phyloP scores from a whole-genome alignment of 371 early-diverging fungal species.

The Lichtheimia ramosa region DNA sequence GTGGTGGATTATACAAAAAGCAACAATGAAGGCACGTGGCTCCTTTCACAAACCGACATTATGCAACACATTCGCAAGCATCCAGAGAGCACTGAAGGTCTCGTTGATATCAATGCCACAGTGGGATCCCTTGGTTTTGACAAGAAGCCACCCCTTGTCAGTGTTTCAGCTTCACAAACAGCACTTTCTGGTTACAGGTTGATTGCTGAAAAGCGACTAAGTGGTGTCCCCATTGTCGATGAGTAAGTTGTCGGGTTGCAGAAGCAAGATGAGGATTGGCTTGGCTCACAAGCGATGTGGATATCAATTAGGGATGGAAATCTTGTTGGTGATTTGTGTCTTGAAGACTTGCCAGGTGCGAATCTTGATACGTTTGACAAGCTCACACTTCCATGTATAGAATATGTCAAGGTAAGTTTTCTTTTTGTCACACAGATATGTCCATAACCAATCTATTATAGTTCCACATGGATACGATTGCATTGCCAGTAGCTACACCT shows the following conservation, averaged over 20 bases:
- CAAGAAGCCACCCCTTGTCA: slow-evolving; percentile 25
- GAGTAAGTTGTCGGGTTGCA: slow-evolving; percentile 15
- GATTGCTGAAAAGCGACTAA: slow-evolving; percentile 47
- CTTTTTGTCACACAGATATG: background rate
- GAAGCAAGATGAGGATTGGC: too few relatives aligned
- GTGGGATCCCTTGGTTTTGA: slow-evolving; percentile 30
- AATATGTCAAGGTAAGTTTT: slow-evolving; percentile 45
- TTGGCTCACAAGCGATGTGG: background rate
- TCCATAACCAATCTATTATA: background rate
- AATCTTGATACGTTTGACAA: slow-evolving; percentile 38
- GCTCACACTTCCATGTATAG: slow-evolving; percentile 38
- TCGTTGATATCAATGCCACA: slow-evolving; percentile 34
- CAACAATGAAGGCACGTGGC: slow-evolving; percentile 32
- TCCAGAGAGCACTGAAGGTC: slow-evolving; percentile 36
- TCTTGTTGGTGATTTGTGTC: slow-evolving; percentile 43
- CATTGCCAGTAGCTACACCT: slow-evolving; percentile 28
- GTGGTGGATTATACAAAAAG: slow-evolving; percentile 35
- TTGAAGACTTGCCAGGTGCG: slow-evolving; percentile 53
- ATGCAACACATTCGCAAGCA: slow-evolving; percentile 47
- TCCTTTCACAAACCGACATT: slow-evolving; percentile 57
- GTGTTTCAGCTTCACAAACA: slow-evolving; percentile 28
- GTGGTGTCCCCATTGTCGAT: slow-evolving; percentile 53
- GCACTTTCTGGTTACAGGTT: slow-evolving; percentile 44
- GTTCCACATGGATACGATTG: background rate
- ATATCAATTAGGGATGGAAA: slow-evolving; percentile 22